A percentile compares a stretch with the other conserved stretches of the same genome.
Evolutionary conservation across 2,329 filamentous ascomycete species (phyloP).

Genomic region (Beauveria asiatica): DNA sequence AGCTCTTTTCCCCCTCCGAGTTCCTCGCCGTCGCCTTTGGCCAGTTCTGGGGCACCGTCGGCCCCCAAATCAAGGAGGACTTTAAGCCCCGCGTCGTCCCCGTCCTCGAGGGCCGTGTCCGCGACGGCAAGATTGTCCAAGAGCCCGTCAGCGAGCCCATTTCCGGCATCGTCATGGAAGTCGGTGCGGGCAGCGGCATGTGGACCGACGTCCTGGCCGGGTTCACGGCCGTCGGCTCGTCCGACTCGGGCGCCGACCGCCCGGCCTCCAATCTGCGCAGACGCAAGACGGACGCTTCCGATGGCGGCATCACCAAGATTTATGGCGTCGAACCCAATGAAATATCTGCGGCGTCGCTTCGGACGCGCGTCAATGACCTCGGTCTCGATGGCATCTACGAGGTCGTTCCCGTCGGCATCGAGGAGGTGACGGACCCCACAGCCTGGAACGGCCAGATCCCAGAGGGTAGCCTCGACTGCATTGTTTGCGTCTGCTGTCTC

Average conservation of each 20-base stretch:
- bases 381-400: conserved; percentile 51
- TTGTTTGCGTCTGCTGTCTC: conserved; percentile 53
- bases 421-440: conserved; percentile 38
- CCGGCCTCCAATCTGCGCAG: conserved; percentile 13
- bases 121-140: conserved; percentile 27
- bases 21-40: conserved; percentile 50
- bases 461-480: conserved; percentile 46
- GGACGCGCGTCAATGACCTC: conserved; percentile 36
- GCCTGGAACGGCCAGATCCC: conserved; percentile 39
- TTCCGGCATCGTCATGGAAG: conserved; percentile 48
- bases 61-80: conserved; percentile 38
- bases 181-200: conserved; percentile 53
- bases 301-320: conserved; percentile 34
- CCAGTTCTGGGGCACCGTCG: conserved; percentile 49
- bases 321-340: conserved; percentile 59
- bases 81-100: conserved; percentile 39
- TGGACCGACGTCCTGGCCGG: conserved; percentile 48
- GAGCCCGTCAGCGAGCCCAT: conserved; percentile 30
- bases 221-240: conserved; percentile 13
- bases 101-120: conserved; percentile 42
- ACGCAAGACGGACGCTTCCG: conserved; percentile 23
- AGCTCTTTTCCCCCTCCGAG: conserved; percentile 32
- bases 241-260: conserved; percentile 10
- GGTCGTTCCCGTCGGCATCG: conserved; percentile 54
- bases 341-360: conserved; percentile 40